Base-by-base conservation (phyloP, 306 rosid species). In the Spatholobus suberectus region DNA sequence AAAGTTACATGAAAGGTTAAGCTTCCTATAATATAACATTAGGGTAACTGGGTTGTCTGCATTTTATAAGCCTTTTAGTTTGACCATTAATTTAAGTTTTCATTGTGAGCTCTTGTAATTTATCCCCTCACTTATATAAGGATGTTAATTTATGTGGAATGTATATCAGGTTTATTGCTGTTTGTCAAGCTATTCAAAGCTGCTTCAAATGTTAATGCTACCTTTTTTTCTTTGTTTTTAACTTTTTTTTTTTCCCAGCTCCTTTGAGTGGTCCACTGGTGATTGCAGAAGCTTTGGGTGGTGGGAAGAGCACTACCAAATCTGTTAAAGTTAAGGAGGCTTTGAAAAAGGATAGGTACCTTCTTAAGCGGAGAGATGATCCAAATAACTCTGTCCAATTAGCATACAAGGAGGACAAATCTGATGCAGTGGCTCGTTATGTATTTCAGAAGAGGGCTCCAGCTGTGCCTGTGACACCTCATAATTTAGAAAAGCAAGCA, bases 261-360 rank as follows among this genome's bases (percentile, higher is more conserved):
- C 97, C 99, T 69, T 85, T 96, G 89, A 94, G 97, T 78, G 98
- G 99, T 74, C 99, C 99, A 0, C 37, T 94, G 87, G 97, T 92
- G 84, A 91, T 94, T 63, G 97, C 97, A 2, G 99, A 96, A 84
- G 65, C 92, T 81, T 82, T 91, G 83, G 93, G 97, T 14, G 93
- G 88, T 81, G 87, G 87, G 77, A 96, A 84, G 85, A 85, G 52
- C 62, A 62, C 89, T 37, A 32, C 88, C 8, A 96, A 90, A 91
- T 86, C 87, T 35, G 74, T 57, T 82, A 94, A 94, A 88, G 88
- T 87, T 35, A 96, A 92, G 90, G 98, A 91, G 47, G 88, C 6
- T 83, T 80, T 90, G 15, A 96, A 96, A 81, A 96, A 94, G 83
- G 95, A 94, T 63, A 94, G 85, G 82, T 96, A 96, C 80, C 94